These are phyloP conservation scores for Pilasporangium apinafurcum DNA, from an alignment of 352 stramenopile species.

Conservation along the genomic window DNA sequence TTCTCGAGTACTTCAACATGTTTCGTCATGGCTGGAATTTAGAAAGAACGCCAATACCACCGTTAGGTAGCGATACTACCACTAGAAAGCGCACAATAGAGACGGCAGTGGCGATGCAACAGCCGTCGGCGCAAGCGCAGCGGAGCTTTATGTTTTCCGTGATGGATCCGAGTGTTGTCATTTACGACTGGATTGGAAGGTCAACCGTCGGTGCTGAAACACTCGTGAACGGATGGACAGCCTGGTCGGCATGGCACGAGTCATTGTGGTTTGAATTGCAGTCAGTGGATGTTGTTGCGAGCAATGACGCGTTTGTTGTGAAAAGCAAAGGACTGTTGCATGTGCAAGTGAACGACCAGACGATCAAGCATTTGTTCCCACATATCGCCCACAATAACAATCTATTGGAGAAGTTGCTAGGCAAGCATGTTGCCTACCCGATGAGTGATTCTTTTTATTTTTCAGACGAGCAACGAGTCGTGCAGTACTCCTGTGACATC, in stretches of 20 bases:
- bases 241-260: conserved; percentile 31
- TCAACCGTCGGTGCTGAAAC: conserved; percentile 19
- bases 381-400: conserved; percentile 15
- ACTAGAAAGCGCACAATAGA: conserved; percentile 20
- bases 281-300: conserved; percentile 27
- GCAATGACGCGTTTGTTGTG: conserved; percentile 20
- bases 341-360: conserved; percentile 26
- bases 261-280: conserved; percentile 26
- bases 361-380: conserved; percentile 33
- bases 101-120: conserved; percentile 5
- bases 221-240: conserved; percentile 29
- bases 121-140: conserved; percentile 19
- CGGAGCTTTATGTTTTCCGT: conserved; percentile 32
- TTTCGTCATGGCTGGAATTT: conserved; percentile 4
- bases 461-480: conserved; percentile 21
- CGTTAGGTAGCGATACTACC: not conserved
- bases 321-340: conserved; percentile 22
- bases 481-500: conserved; percentile 40
- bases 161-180: conserved; percentile 30
- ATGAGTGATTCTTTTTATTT: conserved; percentile 43
- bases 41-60: not conserved
- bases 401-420: conserved; percentile 19
- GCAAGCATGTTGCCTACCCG: conserved; percentile 30
- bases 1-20: conserved; percentile 7
- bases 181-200: conserved; percentile 36